phyloP scores from a whole-genome alignment of 1,284 basidiomycete species.

The Hymenochaete sp. region DNA sequence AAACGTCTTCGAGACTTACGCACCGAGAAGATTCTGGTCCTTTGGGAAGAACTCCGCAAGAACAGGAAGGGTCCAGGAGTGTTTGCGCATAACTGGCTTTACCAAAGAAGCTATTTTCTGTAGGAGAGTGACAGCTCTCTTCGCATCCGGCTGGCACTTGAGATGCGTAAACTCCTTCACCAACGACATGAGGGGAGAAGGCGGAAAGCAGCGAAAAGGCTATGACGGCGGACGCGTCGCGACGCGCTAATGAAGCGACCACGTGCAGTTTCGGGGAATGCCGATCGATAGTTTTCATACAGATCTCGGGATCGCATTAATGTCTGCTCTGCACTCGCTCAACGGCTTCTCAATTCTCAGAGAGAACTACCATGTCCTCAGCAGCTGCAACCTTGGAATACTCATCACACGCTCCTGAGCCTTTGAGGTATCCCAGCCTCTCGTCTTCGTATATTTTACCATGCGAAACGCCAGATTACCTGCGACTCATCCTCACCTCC shows the following conservation, averaged over 20 bases:
- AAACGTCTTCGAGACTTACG: constrained; percentile 21
- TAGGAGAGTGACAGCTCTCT: constrained; percentile 55
- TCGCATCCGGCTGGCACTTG: constrained; percentile 49
- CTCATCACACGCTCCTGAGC: constrained; percentile 55
- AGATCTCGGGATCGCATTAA: too few species aligned
- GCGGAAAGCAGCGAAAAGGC: too few species aligned
- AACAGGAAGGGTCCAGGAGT: constrained; percentile 70
- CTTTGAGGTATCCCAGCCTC: constrained; percentile 58
- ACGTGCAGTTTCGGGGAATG: too few species aligned
- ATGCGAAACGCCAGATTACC: constrained; percentile 81
- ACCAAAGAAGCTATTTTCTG: constrained; percentile 73
- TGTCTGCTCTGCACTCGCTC: neutral
- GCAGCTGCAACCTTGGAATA: constrained; percentile 46
- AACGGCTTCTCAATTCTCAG: neutral
- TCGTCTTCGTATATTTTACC: constrained; percentile 58
- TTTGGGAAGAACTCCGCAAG: constrained; percentile 83
- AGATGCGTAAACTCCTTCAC: constrained; percentile 61
- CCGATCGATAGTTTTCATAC: too few species aligned
- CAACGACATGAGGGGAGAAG: constrained; percentile 25
- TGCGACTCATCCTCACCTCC: constrained; percentile 85
- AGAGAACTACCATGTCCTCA: constrained; percentile 5
- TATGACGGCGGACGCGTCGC: neutral
- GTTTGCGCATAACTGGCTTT: constrained; percentile 84
- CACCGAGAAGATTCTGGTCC: constrained; percentile 64
- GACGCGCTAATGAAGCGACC: neutral